phyloP scores from a whole-genome alignment of 768 basidiomycete genomes.

The Cystobasidium tubakii region DNA sequence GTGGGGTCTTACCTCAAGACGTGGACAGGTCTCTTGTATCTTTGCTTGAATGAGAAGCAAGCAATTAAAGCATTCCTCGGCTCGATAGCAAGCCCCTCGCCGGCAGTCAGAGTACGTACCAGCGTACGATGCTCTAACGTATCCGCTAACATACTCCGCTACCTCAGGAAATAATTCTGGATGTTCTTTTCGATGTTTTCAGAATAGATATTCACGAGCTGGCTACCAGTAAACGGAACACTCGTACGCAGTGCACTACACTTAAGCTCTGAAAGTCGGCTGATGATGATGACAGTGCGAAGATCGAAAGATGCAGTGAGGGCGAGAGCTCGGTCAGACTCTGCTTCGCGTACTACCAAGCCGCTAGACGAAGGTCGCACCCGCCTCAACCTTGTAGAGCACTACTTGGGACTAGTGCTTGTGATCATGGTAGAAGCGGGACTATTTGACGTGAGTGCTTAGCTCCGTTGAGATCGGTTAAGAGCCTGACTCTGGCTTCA shows the following conservation, averaged over 20 bases:
- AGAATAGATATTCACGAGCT: slow-evolving; percentile 88
- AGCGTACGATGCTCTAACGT: no score
- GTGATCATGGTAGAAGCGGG: slow-evolving; percentile 80
- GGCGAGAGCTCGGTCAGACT: not conserved
- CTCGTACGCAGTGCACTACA: not conserved
- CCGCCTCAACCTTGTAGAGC: slow-evolving; percentile 70
- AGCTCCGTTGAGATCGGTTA: not conserved
- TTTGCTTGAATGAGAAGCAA: slow-evolving; percentile 80
- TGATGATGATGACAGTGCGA: not conserved
- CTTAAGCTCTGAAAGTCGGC: not conserved
- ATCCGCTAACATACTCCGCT: not conserved
- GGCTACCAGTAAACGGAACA: slow-evolving; percentile 77
- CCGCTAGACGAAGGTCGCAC: slow-evolving; percentile 42
- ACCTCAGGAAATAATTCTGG: slow-evolving; percentile 75
- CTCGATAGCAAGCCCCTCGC: slow-evolving; percentile 77
- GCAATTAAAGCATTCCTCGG: slow-evolving; percentile 79
- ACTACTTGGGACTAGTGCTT: slow-evolving; percentile 80
- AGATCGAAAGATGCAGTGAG: not conserved
- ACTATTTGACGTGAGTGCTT: slow-evolving; percentile 66
- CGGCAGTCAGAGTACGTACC: slow-evolving; percentile 68
- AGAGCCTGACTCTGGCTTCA: slow-evolving; percentile 59
- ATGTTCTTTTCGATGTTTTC: slow-evolving; percentile 87
- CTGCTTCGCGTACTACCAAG: slow-evolving; percentile 35
- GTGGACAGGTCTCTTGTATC: slow-evolving; percentile 71
- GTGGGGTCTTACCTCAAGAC: slow-evolving; percentile 60